These are phyloP conservation scores for Lentinula novae-zelandiae DNA, from an alignment of 1,284 basidiomycete genomes.

Conservation along the genomic window DNA sequence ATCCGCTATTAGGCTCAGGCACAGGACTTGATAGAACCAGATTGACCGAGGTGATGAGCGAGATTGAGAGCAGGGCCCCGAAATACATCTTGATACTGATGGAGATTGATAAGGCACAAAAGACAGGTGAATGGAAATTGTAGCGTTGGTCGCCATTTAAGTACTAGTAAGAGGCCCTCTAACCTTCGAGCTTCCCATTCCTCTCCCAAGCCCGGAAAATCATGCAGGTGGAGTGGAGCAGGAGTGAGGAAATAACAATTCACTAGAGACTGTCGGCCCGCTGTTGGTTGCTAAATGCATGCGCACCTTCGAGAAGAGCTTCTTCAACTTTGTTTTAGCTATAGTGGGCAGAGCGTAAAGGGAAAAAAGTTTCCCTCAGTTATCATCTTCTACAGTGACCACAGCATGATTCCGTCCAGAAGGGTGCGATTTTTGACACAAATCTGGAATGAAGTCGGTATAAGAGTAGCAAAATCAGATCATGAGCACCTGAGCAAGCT, in stretches of 20 bases:
- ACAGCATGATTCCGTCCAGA: neutral
- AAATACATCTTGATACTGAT: neutral
- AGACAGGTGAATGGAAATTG: neutral
- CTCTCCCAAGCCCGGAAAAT: neutral
- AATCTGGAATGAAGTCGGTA: neutral
- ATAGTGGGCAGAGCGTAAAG: neutral
- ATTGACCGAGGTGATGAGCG: neutral
- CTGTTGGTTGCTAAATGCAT: neutral
- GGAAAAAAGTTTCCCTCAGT: neutral
- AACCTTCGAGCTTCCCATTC: neutral
- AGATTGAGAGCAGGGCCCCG: neutral
- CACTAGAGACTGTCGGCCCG: neutral
- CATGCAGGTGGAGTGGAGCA: neutral
- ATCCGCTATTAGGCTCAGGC: neutral
- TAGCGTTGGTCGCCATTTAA: neutral
- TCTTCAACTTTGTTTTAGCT: neutral
- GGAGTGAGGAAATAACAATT: neutral
- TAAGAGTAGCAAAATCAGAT: neutral
- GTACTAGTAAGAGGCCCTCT: neutral
- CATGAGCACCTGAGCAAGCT: neutral
- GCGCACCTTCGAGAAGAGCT: neutral
- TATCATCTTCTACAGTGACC: neutral
- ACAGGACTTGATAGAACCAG: neutral
- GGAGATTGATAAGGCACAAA: neutral
- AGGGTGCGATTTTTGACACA: neutral